phyloP scores from a whole-genome alignment of 2,329 filamentous ascomycete genomes.

The Polychaeton citri region DNA sequence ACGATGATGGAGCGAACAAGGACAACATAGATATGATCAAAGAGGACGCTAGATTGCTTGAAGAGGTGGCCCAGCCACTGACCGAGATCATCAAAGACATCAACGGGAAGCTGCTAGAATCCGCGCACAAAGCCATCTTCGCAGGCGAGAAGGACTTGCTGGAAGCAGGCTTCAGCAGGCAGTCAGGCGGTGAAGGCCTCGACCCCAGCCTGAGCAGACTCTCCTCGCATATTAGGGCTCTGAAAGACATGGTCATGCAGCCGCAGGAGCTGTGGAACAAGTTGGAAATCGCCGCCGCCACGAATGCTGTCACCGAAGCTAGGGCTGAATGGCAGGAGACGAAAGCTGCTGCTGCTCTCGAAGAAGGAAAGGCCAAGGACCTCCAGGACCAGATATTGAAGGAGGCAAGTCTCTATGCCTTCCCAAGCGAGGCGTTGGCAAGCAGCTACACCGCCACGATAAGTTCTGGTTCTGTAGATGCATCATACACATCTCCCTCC shows the following conservation, averaged over 20 bases:
- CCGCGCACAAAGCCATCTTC: constrained; percentile 24
- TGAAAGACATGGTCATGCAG: constrained; percentile 20
- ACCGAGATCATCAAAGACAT: constrained; percentile 10
- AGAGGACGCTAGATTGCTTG: constrained; percentile 9
- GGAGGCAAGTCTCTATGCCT: too few relatives aligned
- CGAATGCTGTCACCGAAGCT: constrained; percentile 16
- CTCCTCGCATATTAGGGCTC: constrained; percentile 10
- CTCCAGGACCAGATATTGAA: constrained; percentile 1
- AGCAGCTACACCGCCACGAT: too few relatives aligned
- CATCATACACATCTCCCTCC: too few relatives aligned
- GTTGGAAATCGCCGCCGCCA: constrained; percentile 15
- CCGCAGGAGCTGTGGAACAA: constrained; percentile 19
- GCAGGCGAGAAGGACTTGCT: constrained; percentile 20
- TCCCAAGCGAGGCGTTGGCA: too few relatives aligned
- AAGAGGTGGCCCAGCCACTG: constrained; percentile 12
- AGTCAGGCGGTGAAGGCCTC: constrained; percentile 1
- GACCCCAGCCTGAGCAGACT: constrained; percentile 11
- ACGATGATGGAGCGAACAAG: constrained; percentile 7
- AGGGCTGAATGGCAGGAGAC: constrained; percentile 11
- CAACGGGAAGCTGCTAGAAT: constrained; percentile 16
- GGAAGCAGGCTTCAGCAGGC: constrained; percentile 6
- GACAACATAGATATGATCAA: constrained; percentile 11
- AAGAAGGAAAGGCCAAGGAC: constrained; percentile 4
- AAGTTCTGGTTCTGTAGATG: too few relatives aligned
- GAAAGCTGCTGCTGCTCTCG: constrained; percentile 8